A percentile compares a stretch with the other conserved stretches of the same genome.
phyloP scores from a whole-genome alignment of 306 rosid species.

The Cucurbita pepo region DNA sequence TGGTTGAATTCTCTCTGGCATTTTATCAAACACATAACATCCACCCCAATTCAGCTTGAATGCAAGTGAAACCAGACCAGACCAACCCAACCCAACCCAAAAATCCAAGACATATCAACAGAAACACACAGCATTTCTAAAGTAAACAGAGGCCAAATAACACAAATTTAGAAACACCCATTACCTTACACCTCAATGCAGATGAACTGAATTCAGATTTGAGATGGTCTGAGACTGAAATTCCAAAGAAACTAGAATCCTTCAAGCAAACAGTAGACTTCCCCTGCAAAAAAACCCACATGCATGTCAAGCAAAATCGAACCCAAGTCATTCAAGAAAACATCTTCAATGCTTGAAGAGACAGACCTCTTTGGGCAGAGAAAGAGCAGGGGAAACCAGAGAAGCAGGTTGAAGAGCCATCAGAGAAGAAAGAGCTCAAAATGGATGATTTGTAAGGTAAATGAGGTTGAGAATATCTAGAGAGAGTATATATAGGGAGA shows the following conservation, averaged over 20 bases:
- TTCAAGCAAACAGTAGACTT: constrained; percentile 39
- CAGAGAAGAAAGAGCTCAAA: not conserved
- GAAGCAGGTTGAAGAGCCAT: constrained; percentile 52
- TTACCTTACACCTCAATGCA: constrained; percentile 70
- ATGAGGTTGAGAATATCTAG: not conserved
- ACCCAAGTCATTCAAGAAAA: constrained; percentile 4
- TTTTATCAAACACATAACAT: not conserved
- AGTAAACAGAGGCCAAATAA: not conserved
- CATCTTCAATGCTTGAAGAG: not conserved
- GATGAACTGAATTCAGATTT: constrained; percentile 57
- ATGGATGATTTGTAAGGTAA: not conserved
- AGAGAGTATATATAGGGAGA: constrained; percentile 3
- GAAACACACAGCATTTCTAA: not conserved
- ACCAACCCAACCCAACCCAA: not conserved
- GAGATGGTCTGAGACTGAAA: constrained; percentile 49
- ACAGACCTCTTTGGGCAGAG: constrained; percentile 37
- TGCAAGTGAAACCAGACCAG: not conserved
- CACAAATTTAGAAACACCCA: not conserved
- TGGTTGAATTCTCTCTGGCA: constrained; percentile 40
- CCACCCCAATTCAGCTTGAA: not conserved
- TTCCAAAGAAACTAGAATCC: constrained; percentile 70
- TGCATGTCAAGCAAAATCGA: constrained; percentile 1
- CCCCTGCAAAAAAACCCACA: constrained; percentile 37
- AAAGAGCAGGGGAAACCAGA: constrained; percentile 35
- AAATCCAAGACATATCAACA: not conserved